Percentiles rank a stretch among this genome's conserved stretches.
Evolutionary conservation across 805 yeast genomes (phyloP).

Genomic region (Yarrowia sp.): DNA sequence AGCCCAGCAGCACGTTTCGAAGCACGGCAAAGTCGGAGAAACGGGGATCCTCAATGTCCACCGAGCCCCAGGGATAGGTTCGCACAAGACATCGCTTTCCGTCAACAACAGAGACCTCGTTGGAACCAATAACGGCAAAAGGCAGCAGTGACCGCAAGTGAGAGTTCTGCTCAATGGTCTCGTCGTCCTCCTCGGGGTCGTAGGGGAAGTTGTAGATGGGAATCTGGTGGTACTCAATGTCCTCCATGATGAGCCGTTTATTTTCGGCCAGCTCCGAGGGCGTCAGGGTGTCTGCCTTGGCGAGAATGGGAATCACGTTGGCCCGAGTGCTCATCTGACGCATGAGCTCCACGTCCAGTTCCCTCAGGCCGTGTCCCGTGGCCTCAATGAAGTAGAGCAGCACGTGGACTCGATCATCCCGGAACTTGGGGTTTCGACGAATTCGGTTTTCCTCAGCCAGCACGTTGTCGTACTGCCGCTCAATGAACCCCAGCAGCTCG

Average conservation of each 20-base stretch:
- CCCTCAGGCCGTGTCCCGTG: conserved; percentile 55
- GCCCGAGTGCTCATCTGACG: conserved; percentile 64
- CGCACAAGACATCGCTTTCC: conserved; percentile 39
- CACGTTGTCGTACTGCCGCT: conserved; percentile 66
- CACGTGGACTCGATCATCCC: conserved; percentile 72
- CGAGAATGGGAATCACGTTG: conserved; percentile 78
- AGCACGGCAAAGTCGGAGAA: conserved; percentile 41
- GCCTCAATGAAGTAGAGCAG: conserved; percentile 72
- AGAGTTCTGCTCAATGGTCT: conserved; percentile 37
- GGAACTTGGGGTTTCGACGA: conserved; percentile 64
- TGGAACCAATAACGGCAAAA: conserved; percentile 51
- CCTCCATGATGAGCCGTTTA: conserved; percentile 54
- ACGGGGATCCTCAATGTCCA: conserved; percentile 41
- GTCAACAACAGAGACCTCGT: not conserved
- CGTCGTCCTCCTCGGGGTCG: conserved; percentile 52
- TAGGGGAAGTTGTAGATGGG: conserved; percentile 71
- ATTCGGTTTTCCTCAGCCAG: conserved; percentile 73
- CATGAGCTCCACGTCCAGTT: conserved; percentile 72
- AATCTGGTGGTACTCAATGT: conserved; percentile 55
- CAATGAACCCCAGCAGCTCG: conserved; percentile 57
- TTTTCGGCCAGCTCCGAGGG: conserved; percentile 53
- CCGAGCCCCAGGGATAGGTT: conserved; percentile 59
- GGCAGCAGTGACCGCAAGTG: conserved; percentile 50
- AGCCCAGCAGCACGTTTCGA: conserved; percentile 65
- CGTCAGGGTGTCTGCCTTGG: conserved; percentile 77